Conservation (phyloP, 495 filamentous ascomycete species). For the Aspergillus sparsus region DNA sequence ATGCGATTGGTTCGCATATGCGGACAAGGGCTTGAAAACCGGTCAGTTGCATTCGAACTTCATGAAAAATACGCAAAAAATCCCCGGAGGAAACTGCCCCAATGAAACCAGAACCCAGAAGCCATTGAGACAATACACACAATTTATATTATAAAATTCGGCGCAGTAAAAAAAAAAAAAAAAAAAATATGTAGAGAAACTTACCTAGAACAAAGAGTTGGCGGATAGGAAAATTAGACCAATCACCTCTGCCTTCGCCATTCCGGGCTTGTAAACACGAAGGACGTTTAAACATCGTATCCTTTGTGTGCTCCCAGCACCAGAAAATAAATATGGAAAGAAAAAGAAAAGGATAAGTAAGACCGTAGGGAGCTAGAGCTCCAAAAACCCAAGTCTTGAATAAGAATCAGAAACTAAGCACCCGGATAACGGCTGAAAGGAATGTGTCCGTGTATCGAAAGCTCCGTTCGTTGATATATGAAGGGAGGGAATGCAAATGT, state of each 20-base stretch:
- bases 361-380: too few species aligned
- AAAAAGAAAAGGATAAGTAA: background rate
- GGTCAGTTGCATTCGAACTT: conserved; percentile 40
- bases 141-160: conserved; percentile 1
- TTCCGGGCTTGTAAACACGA: conserved; percentile 41
- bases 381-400: background rate
- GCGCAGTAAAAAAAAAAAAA: conserved; percentile 13
- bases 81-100: background rate
- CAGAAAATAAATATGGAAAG: background rate
- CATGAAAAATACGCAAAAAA: conserved; percentile 1
- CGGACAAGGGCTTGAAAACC: conserved; percentile 72
- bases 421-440: conserved; percentile 16
- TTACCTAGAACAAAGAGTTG: conserved; percentile 76
- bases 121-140: background rate
- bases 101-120: conserved; percentile 6
- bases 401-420: conserved; percentile 14
- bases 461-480: conserved; percentile 24
- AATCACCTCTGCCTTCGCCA: conserved; percentile 36
- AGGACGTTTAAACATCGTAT: conserved; percentile 42
- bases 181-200: conserved; percentile 23
- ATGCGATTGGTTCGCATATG: conserved; percentile 97
- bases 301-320: background rate
- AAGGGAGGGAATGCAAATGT: conserved; percentile 30
- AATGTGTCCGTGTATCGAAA: conserved; percentile 24
- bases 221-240: conserved; percentile 51